A percentile compares a stretch with the other conserved stretches of the same genome.
Conservation (phyloP, 176 grass and related monocot genomes). For the Paspalum notatum region DNA sequence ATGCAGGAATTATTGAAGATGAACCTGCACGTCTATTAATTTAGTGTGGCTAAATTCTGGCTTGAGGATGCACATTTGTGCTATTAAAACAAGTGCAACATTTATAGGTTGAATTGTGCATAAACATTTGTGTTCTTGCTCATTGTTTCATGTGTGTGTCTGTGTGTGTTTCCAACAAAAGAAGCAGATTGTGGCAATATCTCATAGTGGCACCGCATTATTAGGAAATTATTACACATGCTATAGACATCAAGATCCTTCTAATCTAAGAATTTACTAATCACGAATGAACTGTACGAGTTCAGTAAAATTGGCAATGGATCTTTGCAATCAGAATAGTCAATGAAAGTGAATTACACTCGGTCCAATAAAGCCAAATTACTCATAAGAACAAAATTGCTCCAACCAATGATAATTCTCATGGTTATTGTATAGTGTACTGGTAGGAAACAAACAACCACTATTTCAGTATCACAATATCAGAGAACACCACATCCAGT, state of each 20-base stretch:
- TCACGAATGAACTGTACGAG: not conserved
- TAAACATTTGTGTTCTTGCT: no score
- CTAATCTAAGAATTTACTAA: not conserved
- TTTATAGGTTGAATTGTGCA: no score
- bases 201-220: not conserved
- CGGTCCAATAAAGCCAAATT: not conserved
- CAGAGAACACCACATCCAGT: not conserved
- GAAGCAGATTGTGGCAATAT: conserved; percentile 1
- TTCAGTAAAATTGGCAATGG: not conserved
- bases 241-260: not conserved
- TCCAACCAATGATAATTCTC: not conserved
- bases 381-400: conserved; percentile 2
- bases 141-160: no score
- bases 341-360: conserved; percentile 5
- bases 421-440: not conserved
- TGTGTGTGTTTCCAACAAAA: not conserved
- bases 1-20: no score
- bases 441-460: not conserved
- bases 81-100: no score
- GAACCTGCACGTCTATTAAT: no score
- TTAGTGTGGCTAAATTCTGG: no score
- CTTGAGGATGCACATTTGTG: no score
- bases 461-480: not conserved
- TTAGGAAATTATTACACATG: not conserved
- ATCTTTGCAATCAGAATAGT: not conserved